Base-by-base conservation (phyloP, 768 basidiomycete species). In the Chlorophyllum brunneum region DNA sequence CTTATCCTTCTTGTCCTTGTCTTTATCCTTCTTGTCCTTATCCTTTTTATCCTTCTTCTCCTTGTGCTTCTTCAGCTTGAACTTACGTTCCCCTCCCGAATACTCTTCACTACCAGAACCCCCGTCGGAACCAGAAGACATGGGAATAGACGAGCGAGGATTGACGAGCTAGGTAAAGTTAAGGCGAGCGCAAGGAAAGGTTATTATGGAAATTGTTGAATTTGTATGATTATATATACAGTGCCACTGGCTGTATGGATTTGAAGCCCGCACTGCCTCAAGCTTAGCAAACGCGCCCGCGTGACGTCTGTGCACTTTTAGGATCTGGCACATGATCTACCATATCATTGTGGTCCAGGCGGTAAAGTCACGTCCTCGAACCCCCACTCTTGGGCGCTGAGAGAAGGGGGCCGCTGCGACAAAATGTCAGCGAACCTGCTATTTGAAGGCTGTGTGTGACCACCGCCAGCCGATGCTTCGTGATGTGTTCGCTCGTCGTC, bases 381-480 rank as follows among this genome's bases (percentile, higher is more conserved):
- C 31, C 70, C 76, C 81, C 80, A 83, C 39, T 80, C 80, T 31
- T 63, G 68, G 15, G 79, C 79, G 9, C 66, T 67, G 39, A 82
- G 60, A 4, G 76, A 63, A 6, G 81, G 81, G 4, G 81, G 60
- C 24, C 72, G 69, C 5, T 70, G 67, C 0, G 66, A 53, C 15
- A 67, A 69, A 20, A 53, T 37, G 10, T 39, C 10, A 18, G 51
- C 43, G 22, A 53, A 53, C 18, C 51, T 37, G 43, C 59, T 70
- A 31, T 22, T 26, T 27, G 30, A n/a, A 16, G 20, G 37, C 44
- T 53, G 43, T 30, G 18, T 26, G 8, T 31, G 9, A 13, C 18
- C 41, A 16, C 22, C 11, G n/a, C 10, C 13, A 37, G 33, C 8
- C 5, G 5, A 36, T 11, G 34, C 34, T 2, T 36, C 34, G 34